phyloP scores from a whole-genome alignment of 140 eudicot species.

The Erigeron philadelphicus region DNA sequence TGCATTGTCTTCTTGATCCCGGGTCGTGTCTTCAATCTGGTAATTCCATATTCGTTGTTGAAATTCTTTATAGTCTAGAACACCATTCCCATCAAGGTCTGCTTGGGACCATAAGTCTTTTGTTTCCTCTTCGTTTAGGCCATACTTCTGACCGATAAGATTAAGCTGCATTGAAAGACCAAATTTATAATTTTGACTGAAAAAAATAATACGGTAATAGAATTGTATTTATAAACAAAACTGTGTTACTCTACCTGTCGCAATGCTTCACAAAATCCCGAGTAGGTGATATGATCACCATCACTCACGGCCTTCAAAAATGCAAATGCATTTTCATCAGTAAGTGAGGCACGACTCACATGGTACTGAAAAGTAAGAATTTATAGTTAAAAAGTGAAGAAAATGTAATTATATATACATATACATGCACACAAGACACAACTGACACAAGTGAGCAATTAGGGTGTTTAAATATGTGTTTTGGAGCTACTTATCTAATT shows the following conservation, averaged over 20 bases:
- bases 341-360: constrained; percentile 69
- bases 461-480: neutral
- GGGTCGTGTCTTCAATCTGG: constrained; percentile 26
- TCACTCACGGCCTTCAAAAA: constrained; percentile 64
- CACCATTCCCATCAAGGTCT: constrained; percentile 79
- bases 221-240: neutral
- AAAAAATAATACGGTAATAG: neutral
- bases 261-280: constrained; percentile 77
- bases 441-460: neutral
- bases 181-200: neutral
- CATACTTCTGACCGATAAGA: constrained; percentile 59
- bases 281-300: constrained; percentile 68
- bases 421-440: neutral
- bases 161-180: constrained; percentile 50
- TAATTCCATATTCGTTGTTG: constrained; percentile 78
- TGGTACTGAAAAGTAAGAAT: constrained; percentile 52
- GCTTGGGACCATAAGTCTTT: constrained; percentile 85
- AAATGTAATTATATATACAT: neutral
- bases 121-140: constrained; percentile 66
- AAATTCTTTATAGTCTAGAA: constrained; percentile 69
- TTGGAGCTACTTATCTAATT: neutral
- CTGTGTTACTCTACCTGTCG: constrained; percentile 48
- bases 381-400: neutral
- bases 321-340: constrained; percentile 67
- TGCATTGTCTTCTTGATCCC: constrained; percentile 32